Evolutionary conservation across 1,139 yeast species (phyloP), one percentile per base, ranked within the genome.

Genomic region (Nakaseomyces delphensis): DNA sequence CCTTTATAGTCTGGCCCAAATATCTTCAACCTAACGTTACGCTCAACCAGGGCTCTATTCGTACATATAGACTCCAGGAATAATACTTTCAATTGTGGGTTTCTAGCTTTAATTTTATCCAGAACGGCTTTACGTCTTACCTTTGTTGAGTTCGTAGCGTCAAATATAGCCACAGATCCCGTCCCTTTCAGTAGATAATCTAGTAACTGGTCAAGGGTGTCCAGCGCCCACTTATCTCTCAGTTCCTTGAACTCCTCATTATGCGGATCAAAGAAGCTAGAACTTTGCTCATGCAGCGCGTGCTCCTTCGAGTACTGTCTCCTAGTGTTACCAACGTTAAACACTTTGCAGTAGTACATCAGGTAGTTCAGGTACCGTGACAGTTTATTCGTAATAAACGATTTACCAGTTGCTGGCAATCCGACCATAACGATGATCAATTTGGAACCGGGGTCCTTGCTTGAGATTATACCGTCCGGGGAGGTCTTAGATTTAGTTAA

Each of bases 191-290:
- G 63, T 4, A 91, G 75, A 62, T 84, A 89, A 54, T 86, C 93
- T 31, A 91, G 69, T 47, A 91, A 65, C 56, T 83, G 84, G 48
- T 86, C 94, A 46, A 91, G 68, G 0, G 97, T 91, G 51, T 89
- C 96, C 79, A 83, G 80, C 0, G 98, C 98, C 96, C 97, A 89
- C 60, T 82, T 77, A 54, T 91, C 97, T 48, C 97, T 73, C 41
- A 87, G 68, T 23, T 73, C 68, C 11, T 77, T 77, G 20, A 83
- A 77, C 27, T 75, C 68, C 38, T 70, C 65, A 59, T 91, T 87
- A 47, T 77, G 79, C 0, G 97, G 96, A 36, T 83, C 76, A 66
- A 91, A 91, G 60, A 91, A 91, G 47, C 75, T 81, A 0, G 97
- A 96, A 46, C 76, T 75, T 52, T 86, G 95, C 38, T 62, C 53